Conservation (phyloP, 345 rosid genomes). For the Trapa bicornis region DNA sequence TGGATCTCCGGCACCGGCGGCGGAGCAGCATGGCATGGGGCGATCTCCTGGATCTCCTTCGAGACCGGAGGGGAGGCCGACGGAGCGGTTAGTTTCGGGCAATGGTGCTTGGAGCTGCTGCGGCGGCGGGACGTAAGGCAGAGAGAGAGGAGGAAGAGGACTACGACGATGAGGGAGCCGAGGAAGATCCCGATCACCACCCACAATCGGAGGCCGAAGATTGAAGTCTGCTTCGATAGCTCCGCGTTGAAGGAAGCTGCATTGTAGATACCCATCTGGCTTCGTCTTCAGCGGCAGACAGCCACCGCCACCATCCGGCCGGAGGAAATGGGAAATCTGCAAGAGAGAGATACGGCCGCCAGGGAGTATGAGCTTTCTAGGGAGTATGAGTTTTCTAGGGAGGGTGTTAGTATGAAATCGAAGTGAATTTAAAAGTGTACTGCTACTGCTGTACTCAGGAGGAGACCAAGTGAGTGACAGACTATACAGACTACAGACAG, state of each 20-base stretch:
- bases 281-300: background rate
- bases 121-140: constrained; percentile 34
- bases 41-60: constrained; percentile 79
- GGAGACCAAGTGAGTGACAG: background rate
- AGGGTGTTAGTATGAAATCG: background rate
- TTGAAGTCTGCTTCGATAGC: constrained; percentile 78
- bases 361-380: background rate
- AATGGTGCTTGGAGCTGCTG: constrained; percentile 7
- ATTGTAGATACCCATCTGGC: constrained; percentile 43
- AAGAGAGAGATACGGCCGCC: too few relatives aligned
- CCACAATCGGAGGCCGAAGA: constrained; percentile 90
- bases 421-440: background rate
- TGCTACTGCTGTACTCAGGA: background rate
- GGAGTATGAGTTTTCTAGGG: background rate
- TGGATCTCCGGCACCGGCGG: constrained; percentile 61
- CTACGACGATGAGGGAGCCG: constrained; percentile 70
- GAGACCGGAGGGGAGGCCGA: constrained; percentile 53
- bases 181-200: constrained; percentile 79
- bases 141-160: constrained; percentile 80
- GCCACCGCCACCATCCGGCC: constrained; percentile 2
- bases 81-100: background rate
- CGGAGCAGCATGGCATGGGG: constrained; percentile 24
- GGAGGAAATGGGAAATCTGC: background rate
- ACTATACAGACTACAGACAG: background rate
- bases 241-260: constrained; percentile 54